Evolutionary conservation across 805 yeast species (phyloP).

Genomic region (Myxozyma geophila): DNA sequence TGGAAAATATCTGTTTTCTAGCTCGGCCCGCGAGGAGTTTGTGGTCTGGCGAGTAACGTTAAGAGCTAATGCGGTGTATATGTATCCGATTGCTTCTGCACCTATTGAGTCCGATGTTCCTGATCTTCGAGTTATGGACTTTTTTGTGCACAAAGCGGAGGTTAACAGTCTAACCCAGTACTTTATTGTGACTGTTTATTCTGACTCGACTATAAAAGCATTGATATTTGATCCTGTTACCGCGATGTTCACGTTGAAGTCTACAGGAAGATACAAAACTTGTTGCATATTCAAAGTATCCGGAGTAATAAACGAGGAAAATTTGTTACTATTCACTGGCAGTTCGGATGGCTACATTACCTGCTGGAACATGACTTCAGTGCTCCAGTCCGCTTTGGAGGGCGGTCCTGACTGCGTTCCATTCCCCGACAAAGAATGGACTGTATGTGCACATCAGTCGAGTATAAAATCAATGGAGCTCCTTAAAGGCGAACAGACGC

Average conservation of each 20-base stretch:
- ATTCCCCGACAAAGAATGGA: constrained; percentile 28
- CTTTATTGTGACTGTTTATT: constrained; percentile 72
- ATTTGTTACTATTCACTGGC: constrained; percentile 55
- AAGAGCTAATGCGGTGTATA: constrained; percentile 49
- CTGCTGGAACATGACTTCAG: constrained; percentile 56
- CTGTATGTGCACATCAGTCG: constrained; percentile 74
- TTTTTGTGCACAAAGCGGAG: constrained; percentile 51
- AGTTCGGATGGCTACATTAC: constrained; percentile 85
- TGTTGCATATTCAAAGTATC: constrained; percentile 76
- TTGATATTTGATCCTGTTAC: constrained; percentile 47
- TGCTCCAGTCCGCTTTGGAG: not conserved
- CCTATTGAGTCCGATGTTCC: constrained; percentile 65
- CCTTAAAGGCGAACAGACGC: constrained; percentile 29
- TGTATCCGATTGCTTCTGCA: constrained; percentile 57
- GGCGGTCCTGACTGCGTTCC: not conserved
- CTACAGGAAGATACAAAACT: constrained; percentile 62
- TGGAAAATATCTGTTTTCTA: constrained; percentile 53
- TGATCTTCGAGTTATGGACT: constrained; percentile 90
- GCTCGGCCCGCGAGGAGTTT: constrained; percentile 80
- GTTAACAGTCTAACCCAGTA: constrained; percentile 42
- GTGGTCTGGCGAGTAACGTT: constrained; percentile 70
- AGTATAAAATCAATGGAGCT: constrained; percentile 70
- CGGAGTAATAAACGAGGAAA: constrained; percentile 47
- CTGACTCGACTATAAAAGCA: constrained; percentile 73
- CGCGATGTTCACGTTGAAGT: constrained; percentile 51